Base-by-base conservation (phyloP, 2,329 filamentous ascomycete species). In the Penicillium crustosum region DNA sequence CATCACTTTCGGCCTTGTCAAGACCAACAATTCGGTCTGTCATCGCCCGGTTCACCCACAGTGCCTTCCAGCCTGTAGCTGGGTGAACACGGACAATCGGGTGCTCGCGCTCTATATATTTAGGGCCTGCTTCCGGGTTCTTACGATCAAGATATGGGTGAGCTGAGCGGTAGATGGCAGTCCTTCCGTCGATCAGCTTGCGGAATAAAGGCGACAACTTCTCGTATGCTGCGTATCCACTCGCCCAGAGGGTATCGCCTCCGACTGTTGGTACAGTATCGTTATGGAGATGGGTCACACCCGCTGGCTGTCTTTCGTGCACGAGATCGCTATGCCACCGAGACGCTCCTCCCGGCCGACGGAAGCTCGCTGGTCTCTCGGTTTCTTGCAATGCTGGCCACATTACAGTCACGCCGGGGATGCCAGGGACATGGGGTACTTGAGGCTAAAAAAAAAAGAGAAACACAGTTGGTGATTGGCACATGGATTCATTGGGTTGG, bases 221-320 rank as follows among this genome's bases (percentile, higher is more conserved):
- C 72, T 89, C 87, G 64, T 91, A 91, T 0, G 88, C 88, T 0
- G 83, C 78, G 68, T 90, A 90, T 1, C 88, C 87, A 57, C 82
- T 86, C 0, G 88, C 86, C 88, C 88, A 91, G 0, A 90, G 81
- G 0, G 88, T 90, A 70, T 91, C 88, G 12, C 88, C 88, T 1
- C 88, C 88, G 0, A 85, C 69, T 0, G 78, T 79, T 0, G 87
- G 86, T 0, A 90, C 78, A 0, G 86, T 86, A 68, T 89, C 87
- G 54, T 89, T 89, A 74, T 89, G 86, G 6, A 89, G 77, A 68
- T 89, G 86, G 0, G 87, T 89, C 53, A 89, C 83, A 6, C 87
- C 88, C 0, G 88, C 86, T 1, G 88, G 88, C 56, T 90, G 87
- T 35, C 79, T 78, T 70, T 91, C 88, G 64, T 90, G 87, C 0